These are phyloP conservation scores for Whalleya microplaca DNA, from an alignment of 2,329 filamentous ascomycete species.

Conservation along the genomic window DNA sequence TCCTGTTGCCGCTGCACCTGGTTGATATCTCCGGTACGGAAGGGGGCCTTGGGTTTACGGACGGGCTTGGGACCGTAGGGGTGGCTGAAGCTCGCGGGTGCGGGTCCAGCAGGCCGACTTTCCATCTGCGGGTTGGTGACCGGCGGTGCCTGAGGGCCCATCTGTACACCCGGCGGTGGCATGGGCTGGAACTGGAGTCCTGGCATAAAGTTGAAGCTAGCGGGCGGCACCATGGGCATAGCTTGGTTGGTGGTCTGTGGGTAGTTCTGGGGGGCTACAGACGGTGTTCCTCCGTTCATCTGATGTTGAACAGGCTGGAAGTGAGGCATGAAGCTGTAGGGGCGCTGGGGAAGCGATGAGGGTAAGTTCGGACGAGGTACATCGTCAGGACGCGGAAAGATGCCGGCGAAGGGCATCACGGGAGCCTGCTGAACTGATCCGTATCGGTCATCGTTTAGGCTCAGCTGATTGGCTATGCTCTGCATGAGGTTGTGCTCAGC, in stretches of 20 bases:
- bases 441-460: neutral
- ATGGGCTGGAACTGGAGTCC: neutral
- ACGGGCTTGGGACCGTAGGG: slow-evolving; percentile 38
- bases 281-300: neutral
- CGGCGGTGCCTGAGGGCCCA: neutral
- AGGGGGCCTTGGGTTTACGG: slow-evolving; percentile 33
- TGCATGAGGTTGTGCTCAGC: neutral
- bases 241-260: neutral
- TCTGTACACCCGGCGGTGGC: neutral
- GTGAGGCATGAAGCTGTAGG: neutral
- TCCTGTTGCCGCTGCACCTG: slow-evolving; percentile 29
- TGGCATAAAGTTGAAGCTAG: neutral
- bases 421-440: neutral
- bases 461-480: neutral
- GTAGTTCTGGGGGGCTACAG: neutral
- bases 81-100: slow-evolving; percentile 1
- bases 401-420: neutral
- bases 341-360: neutral
- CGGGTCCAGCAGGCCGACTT: neutral
- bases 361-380: neutral
- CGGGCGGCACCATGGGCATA: neutral
- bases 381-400: neutral
- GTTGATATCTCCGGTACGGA: slow-evolving; percentile 25
- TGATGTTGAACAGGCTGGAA: neutral
- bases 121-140: neutral